Evolutionary conservation across 371 early-diverging fungal species (phyloP).

Genomic region (Blakeslea trispora): DNA sequence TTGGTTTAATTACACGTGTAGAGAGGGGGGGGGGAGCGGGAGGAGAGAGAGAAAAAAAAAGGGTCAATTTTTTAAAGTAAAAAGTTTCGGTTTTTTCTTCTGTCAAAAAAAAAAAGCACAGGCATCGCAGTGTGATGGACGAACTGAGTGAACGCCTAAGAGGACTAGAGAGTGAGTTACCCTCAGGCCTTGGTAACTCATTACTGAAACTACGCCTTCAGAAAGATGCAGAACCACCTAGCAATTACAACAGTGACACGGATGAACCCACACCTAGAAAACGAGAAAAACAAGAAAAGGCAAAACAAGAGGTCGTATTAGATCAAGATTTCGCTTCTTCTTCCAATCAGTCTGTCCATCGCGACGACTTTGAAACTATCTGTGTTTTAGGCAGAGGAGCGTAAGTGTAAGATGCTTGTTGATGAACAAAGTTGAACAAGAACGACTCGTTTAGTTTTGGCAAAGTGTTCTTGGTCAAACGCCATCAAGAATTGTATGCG

Average conservation of each 20-base stretch:
- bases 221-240: conserved; percentile 32
- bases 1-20: no score
- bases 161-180: conserved; percentile 15
- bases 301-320: conserved; percentile 28
- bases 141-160: conserved; percentile 12
- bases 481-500: conserved; percentile 70
- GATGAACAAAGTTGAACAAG: no score
- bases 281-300: conserved; percentile 9
- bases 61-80: no score
- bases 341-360: conserved; percentile 63
- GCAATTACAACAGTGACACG: conserved; percentile 45
- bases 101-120: neutral
- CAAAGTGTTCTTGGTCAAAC: conserved; percentile 79
- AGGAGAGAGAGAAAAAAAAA: no score
- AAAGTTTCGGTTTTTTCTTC: no score
- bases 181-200: conserved; percentile 32
- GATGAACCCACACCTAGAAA: conserved; percentile 42
- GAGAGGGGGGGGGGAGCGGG: no score
- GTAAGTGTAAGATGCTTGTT: conserved; percentile 27
- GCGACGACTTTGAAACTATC: conserved; percentile 87
- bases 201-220: conserved; percentile 23
- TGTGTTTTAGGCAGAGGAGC: conserved; percentile 96
- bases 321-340: conserved; percentile 27
- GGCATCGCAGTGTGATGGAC: no score
- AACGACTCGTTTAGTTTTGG: conserved; percentile 78